Evolutionary conservation across 352 stramenopile species (phyloP).

Genomic region (Phytophthora meadii): DNA sequence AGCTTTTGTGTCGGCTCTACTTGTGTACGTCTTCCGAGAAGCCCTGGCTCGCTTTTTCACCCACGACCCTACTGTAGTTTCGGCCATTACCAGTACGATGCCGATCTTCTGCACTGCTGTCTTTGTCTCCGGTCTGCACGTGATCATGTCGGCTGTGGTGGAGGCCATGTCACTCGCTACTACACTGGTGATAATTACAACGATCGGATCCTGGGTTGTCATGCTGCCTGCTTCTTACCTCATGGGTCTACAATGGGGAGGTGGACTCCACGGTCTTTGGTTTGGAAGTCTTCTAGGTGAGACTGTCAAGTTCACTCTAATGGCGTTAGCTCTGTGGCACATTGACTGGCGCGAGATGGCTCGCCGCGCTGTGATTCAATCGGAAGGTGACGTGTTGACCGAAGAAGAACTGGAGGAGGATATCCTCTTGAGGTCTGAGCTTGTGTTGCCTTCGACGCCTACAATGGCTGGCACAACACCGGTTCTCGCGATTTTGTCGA

Average conservation of each 20-base stretch:
- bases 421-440: slow-evolving; percentile 62
- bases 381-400: slow-evolving; percentile 51
- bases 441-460: slow-evolving; percentile 65
- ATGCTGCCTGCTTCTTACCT: slow-evolving; percentile 71
- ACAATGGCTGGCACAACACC: slow-evolving; percentile 66
- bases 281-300: slow-evolving; percentile 80
- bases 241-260: slow-evolving; percentile 56
- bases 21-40: slow-evolving; percentile 56
- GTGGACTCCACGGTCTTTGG: slow-evolving; percentile 72
- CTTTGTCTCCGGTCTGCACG: slow-evolving; percentile 78
- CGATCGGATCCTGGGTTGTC: slow-evolving; percentile 72
- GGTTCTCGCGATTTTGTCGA: slow-evolving; percentile 66
- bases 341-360: slow-evolving; percentile 83
- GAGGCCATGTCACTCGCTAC: slow-evolving; percentile 82
- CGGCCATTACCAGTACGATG: slow-evolving; percentile 60
- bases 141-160: slow-evolving; percentile 80
- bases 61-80: slow-evolving; percentile 57
- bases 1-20: slow-evolving; percentile 58
- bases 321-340: slow-evolving; percentile 57
- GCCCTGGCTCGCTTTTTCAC: slow-evolving; percentile 71
- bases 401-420: slow-evolving; percentile 67
- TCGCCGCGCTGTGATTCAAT: slow-evolving; percentile 64
- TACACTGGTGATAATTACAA: slow-evolving; percentile 76
- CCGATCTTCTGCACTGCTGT: slow-evolving; percentile 78
- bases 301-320: slow-evolving; percentile 73